Evolutionary conservation across 352 stramenopile species (phyloP).

Genomic region (Elongisporangium senticosum): DNA sequence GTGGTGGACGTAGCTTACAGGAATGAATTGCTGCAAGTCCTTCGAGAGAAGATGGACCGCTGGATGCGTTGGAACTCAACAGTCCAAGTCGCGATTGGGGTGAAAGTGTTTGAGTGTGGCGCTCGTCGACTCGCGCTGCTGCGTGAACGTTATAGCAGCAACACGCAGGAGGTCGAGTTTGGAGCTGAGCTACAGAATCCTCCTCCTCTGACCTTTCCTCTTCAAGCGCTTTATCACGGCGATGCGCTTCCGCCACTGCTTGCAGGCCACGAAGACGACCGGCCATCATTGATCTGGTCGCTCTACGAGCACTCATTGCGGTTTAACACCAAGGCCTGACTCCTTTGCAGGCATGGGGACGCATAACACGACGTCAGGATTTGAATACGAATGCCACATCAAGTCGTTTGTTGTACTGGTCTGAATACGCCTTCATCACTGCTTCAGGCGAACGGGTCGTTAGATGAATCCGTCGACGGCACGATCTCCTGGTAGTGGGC

Average conservation of each 20-base stretch:
- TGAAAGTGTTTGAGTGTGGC: not conserved
- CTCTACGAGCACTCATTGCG: no score
- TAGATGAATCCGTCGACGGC: conserved; percentile 21
- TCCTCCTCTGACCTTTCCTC: no score
- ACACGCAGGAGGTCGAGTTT: not conserved
- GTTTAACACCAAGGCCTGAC: no score
- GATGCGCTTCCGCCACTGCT: no score
- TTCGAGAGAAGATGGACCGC: not conserved
- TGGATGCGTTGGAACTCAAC: not conserved
- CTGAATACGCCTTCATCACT: not conserved
- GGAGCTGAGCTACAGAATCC: no score
- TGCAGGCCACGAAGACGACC: no score
- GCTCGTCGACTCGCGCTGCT: no score
- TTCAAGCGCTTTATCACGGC: no score
- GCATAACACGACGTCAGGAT: no score
- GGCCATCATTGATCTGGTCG: no score
- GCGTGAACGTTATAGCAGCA: not conserved
- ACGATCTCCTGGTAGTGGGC: conserved; percentile 33
- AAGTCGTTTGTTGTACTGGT: not conserved
- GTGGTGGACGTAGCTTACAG: not conserved
- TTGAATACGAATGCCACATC: not conserved
- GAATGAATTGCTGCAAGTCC: not conserved
- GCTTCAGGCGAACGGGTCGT: conserved; percentile 35
- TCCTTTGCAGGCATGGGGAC: no score
- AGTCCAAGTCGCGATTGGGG: not conserved